Evolutionary conservation across 108 stramenopile species (phyloP), one percentile per base, ranked within the genome.

Genomic region (Fragilaria radians): DNA sequence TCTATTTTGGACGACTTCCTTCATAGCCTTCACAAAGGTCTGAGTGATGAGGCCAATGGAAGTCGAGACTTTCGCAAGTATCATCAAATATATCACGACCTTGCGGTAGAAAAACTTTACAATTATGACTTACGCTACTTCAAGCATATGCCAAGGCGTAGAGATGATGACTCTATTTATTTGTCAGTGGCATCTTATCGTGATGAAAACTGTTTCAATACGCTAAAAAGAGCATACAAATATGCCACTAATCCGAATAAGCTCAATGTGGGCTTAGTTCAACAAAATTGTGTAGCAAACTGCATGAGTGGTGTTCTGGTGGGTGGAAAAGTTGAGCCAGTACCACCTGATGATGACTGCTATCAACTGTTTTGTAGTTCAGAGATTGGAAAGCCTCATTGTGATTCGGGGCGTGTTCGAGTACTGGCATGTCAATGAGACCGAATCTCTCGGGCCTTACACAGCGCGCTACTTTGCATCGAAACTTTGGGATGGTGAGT

Each of bases 401-500:
- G 89, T 54, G 67, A 77, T 21, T 49, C 48, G 0, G 87, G 88
- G 1, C 89, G 88, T 45, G 73, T 95, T 48, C 83, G 94, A 0
- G 77, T 78, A 14, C 54, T 97, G n/a, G 34, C 85, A 82, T 50
- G 80, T 95, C 17, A 73, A 95, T 60, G 95, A 98, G 66, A 79
- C 79, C 29, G 97, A 96, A 62, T 62, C 74, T 51, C 76, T 89
- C 31, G 97, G 97, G 23, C 97, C 97, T 1, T 84, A 89, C 49
- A 77, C 87, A 45, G 96, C 95, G 23, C 54, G 96, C 61, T 97
- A 93, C 61, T 82, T 78, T 68, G 86, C 88, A 5, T 77, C 77
- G 29, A 95, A 95, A 71, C 72, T 96, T n/a, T 96, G 94, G 93
- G 74, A 86, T 34, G 96, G 96, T 2, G 96, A 96, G 64, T 82